phyloP scores from a whole-genome alignment of 2,329 filamentous ascomycete species.

The Bisporella sp. region DNA sequence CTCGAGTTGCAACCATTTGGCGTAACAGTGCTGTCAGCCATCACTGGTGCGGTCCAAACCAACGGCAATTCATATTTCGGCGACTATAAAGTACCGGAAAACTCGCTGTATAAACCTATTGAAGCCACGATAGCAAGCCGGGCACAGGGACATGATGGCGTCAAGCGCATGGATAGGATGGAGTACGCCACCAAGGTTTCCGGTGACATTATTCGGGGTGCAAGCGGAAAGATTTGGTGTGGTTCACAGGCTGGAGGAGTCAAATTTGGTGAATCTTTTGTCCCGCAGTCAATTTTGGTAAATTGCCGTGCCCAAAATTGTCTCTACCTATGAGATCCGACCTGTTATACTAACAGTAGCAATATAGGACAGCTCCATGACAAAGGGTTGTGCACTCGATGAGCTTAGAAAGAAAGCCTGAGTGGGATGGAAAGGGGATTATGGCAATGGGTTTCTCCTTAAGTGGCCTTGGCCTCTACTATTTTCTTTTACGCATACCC shows the following conservation, averaged over 20 bases:
- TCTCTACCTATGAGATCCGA: too few relatives aligned
- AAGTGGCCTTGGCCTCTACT: too few relatives aligned
- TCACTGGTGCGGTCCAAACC: slow-evolving; percentile 10
- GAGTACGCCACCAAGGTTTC: neutral
- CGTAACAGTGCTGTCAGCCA: slow-evolving; percentile 7
- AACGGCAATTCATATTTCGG: slow-evolving; percentile 4
- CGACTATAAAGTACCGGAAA: slow-evolving; percentile 3
- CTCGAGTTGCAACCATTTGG: slow-evolving; percentile 13
- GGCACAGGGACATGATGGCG: neutral
- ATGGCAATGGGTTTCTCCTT: too few relatives aligned
- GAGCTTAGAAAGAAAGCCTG: too few relatives aligned
- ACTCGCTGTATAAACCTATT: slow-evolving; percentile 2
- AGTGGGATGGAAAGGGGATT: too few relatives aligned
- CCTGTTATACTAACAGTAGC: too few relatives aligned
- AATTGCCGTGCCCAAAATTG: too few relatives aligned
- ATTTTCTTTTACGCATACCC: too few relatives aligned
- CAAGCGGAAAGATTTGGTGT: neutral
- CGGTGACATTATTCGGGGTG: neutral
- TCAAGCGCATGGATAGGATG: neutral
- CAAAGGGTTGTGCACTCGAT: too few relatives aligned
- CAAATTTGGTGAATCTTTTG: neutral
- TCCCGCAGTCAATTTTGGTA: neutral
- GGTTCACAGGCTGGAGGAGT: neutral
- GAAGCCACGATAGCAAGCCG: neutral
- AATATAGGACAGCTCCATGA: too few relatives aligned